Evolutionary conservation across 225 moss, liverwort and hornwort genomes (phyloP), one percentile per base, ranked within the genome.

Genomic region (Pseudisothecium myosuroides): DNA sequence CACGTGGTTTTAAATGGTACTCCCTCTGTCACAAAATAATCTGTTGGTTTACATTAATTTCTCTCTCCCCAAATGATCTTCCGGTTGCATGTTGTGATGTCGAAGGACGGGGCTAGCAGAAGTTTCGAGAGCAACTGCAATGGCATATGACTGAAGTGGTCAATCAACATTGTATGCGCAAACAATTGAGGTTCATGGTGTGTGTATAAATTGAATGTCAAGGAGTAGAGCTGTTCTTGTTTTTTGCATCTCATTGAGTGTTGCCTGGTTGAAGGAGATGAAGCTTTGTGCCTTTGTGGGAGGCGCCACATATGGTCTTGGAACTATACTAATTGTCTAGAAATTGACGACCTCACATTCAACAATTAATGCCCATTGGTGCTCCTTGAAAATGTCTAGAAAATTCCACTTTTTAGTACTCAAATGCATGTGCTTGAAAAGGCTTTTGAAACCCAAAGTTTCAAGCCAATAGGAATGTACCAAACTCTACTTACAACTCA

Each of bases 81-180:
- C 0, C 2, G 0, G 8, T 69, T 39, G 39, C 3, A 39, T 0
- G 0, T 39, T 43, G 72, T 27, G 6, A 45, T 28, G 72, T 45
- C 3, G 16, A 7, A 72, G 1, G 27, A 72, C 43, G 7, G 26
- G 7, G 1, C 1, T 24, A 5, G 71, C 0, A 0, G 5, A 0
- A 69, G 0, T 41, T 69, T 0, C 0, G 4, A 23, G 4, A 69
- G 2, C 6, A 1, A 5, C 1, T 71, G 2, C 43, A 71, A 43
- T 15, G 9, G 8, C 16, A 27, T 14, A 26, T 71, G 41, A 71
- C 5, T 43, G 1, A 43, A 71, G 15, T 8, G 27, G 5, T 43
- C 9, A 15, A 43, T 41, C 17, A 16, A 29, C 10, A 28, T 3
- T 17, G 6, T 3, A 0, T 43, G 4, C 4, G 6, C 10, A 29